Base-by-base conservation (phyloP, 208 protist genomes). In the Wallacemonas sp. region DNA sequence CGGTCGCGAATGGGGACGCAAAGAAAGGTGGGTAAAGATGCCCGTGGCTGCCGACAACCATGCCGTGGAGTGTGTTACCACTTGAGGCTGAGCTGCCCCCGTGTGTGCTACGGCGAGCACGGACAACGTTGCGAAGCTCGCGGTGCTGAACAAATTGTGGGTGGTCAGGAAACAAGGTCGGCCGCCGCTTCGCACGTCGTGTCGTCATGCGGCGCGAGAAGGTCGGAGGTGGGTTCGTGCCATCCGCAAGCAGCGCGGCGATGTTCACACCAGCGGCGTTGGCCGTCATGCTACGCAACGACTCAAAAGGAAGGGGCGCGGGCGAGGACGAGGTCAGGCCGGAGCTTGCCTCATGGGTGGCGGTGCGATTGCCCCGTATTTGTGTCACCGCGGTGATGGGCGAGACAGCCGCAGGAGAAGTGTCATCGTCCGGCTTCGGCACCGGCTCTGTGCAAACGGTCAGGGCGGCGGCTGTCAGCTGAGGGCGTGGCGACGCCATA, bases 1-100 rank as follows among this genome's bases (percentile, higher is more conserved):
- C 89, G 24, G 80, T 88, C 26, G 89, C 72, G 47, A 87, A 87
- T 0, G 89, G 89, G 3, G 89, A 84, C 6, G 22, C 65, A 31
- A 36, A 64, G 56, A 84, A 94, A 70, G 53, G 56, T 56, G 53
- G 60, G 47, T 55, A 51, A 6, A 54, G 34, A 21, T 69, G 49
- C 34, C 77, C 68, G 38, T 75, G 64, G 34, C 49, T 64, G 44
- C 38, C 42, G 46, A 77, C 47, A 14, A 58, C 51, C 51, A 58
- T 58, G 31, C 51, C 51, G 28, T 58, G 51, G 3, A 39, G 6
- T 6, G 30, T 58, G 31, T 58, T 54, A 26, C 46, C 22, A 17
- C 36, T 1, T 71, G 15, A 12, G 5, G 15, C 46, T 24, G 21
- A 8, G 14, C 9, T 6, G 31, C 3, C 5, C 8, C 15, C 22